These are phyloP conservation scores for Pseudevernia furfuracea DNA, from an alignment of 495 filamentous ascomycete genomes.

Conservation along the genomic window DNA sequence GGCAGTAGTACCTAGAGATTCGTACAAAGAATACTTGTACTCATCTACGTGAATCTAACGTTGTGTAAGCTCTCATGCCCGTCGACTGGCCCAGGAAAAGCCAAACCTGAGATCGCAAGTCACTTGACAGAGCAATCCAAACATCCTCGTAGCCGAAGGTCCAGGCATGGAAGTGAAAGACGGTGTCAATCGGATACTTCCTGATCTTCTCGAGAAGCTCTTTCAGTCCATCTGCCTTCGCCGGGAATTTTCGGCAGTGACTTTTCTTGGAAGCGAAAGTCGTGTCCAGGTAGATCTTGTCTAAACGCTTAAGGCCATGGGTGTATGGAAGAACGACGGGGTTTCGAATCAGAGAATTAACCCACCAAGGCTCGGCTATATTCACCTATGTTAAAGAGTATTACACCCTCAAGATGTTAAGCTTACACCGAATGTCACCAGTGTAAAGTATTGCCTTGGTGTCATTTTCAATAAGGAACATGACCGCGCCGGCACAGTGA, in stretches of 20 bases:
- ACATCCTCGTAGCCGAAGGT: slow-evolving; percentile 92
- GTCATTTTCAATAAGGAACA: slow-evolving; percentile 82
- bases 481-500: slow-evolving; percentile 84
- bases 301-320: slow-evolving; percentile 54
- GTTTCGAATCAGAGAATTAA: slow-evolving; percentile 56
- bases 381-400: not conserved
- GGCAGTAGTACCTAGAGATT: slow-evolving; percentile 46
- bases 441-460: slow-evolving; percentile 79
- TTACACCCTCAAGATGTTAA: not conserved
- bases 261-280: slow-evolving; percentile 54
- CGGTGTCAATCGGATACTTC: slow-evolving; percentile 62
- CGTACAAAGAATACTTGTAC: slow-evolving; percentile 70
- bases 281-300: slow-evolving; percentile 82
- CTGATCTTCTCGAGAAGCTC: slow-evolving; percentile 66
- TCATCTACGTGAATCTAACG: slow-evolving; percentile 69
- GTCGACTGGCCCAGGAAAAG: not conserved
- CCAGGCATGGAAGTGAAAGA: slow-evolving; percentile 85
- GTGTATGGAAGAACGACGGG: slow-evolving; percentile 72
- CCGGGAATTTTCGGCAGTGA: slow-evolving; percentile 44
- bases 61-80: not conserved
- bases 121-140: slow-evolving; percentile 72
- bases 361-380: slow-evolving; percentile 60
- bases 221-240: slow-evolving; percentile 60
- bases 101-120: slow-evolving; percentile 55
- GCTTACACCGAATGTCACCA: slow-evolving; percentile 76